Conservation (phyloP, 169 alveolate species). For the Cystoisospora suis region DNA sequence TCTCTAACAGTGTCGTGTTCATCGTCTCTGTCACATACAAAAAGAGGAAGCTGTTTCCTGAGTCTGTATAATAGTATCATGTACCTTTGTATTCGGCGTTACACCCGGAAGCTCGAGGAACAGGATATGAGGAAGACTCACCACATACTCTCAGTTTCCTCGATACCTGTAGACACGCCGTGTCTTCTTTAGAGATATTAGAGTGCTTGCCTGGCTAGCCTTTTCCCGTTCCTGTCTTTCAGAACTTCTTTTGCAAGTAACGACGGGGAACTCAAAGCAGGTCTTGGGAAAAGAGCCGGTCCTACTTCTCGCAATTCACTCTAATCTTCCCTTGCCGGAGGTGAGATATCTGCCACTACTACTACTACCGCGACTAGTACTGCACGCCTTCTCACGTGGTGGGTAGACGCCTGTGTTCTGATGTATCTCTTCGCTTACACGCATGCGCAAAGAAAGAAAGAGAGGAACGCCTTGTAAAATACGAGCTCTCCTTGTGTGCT, state of each 20-base stretch:
- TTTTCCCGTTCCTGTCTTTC: background rate
- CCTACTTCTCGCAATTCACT: background rate
- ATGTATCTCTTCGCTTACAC: too few relatives aligned
- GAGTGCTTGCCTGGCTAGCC: background rate
- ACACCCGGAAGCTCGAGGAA: background rate
- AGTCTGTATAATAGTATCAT: too few relatives aligned
- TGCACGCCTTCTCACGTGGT: background rate
- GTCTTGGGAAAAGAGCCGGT: background rate
- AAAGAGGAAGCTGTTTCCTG: too few relatives aligned
- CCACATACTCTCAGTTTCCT: background rate
- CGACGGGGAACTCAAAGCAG: conserved; percentile 3
- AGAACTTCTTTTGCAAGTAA: background rate
- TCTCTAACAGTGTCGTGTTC: too few relatives aligned
- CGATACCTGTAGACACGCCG: background rate
- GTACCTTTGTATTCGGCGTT: too few relatives aligned
- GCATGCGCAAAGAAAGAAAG: too few relatives aligned
- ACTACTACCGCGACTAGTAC: background rate
- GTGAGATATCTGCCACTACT: background rate
- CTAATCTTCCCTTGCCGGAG: background rate
- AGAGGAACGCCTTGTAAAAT: too few relatives aligned
- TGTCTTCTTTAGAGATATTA: background rate
- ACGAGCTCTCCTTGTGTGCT: background rate
- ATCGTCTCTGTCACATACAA: too few relatives aligned
- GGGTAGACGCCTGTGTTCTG: background rate
- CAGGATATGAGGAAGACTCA: background rate